Conservation (phyloP, 202 grass and related monocot species). For the Musa balbisiana region DNA sequence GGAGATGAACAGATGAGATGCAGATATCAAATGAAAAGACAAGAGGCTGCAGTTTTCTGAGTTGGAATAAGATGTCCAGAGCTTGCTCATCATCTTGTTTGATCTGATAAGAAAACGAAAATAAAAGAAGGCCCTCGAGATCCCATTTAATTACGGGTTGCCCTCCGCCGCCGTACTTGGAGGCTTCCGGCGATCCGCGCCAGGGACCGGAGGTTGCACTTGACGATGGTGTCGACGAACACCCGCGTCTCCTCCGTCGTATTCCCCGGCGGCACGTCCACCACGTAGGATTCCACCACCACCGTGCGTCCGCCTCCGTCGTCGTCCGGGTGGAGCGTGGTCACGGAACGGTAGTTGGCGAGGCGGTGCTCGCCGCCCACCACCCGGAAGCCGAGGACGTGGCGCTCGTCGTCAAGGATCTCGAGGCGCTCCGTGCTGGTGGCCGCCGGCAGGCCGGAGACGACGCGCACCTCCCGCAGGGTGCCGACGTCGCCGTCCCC, state of each 20-base stretch:
- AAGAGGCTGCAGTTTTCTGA: too few species aligned
- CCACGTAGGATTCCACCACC: slow-evolving; percentile 72
- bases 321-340: not conserved
- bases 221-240: slow-evolving; percentile 84
- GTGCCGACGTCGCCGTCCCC: slow-evolving; percentile 70
- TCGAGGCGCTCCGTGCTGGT: slow-evolving; percentile 60
- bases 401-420: slow-evolving; percentile 14
- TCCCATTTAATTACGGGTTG: not conserved
- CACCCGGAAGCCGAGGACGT: slow-evolving; percentile 14
- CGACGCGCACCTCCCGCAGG: slow-evolving; percentile 62
- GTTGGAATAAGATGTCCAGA: too few species aligned
- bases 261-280: slow-evolving; percentile 58
- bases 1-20: too few species aligned
- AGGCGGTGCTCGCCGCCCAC: slow-evolving; percentile 12
- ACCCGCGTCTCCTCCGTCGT: slow-evolving; percentile 60
- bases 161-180: not conserved
- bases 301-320: slow-evolving; percentile 30
- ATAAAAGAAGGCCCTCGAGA: too few species aligned
- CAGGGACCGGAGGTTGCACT: slow-evolving; percentile 76
- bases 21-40: too few species aligned
- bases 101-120: too few species aligned
- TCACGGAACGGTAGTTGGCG: not conserved
- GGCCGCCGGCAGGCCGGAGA: slow-evolving; percentile 70
- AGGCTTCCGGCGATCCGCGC: slow-evolving; percentile 54
- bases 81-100: too few species aligned